These are phyloP conservation scores for Chytridium lagenaria DNA, from an alignment of 371 early-diverging fungal genomes.

Conservation along the genomic window DNA sequence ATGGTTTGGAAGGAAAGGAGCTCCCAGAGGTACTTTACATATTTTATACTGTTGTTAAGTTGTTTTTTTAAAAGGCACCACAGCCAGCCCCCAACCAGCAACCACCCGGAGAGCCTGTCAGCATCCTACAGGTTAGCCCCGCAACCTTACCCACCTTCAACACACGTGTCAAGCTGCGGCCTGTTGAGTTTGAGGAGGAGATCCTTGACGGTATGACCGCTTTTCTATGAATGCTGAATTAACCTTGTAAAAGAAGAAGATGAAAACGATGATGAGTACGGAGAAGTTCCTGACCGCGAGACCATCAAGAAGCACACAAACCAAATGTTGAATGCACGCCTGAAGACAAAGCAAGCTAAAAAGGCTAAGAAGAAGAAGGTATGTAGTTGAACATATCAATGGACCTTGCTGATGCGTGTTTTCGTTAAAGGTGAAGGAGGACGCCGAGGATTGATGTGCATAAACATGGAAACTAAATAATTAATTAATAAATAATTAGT, in stretches of 20 bases:
- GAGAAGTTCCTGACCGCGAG: constrained; percentile 63
- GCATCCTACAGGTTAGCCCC: constrained; percentile 55
- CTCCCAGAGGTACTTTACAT: constrained; percentile 51
- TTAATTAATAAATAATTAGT: neutral
- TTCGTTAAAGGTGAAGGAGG: constrained; percentile 6
- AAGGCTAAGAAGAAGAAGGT: constrained; percentile 58
- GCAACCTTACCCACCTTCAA: constrained; percentile 54
- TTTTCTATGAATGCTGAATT: neutral
- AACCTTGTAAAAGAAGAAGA: constrained; percentile 49
- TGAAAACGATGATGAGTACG: constrained; percentile 59
- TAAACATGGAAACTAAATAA: too few relatives aligned
- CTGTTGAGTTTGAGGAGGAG: constrained; percentile 59
- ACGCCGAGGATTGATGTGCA: neutral
- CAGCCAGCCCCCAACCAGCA: constrained; percentile 43
- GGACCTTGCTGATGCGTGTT: neutral
- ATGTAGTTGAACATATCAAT: neutral
- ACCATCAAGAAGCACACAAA: constrained; percentile 64
- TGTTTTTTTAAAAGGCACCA: constrained; percentile 38
- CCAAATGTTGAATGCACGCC: constrained; percentile 57
- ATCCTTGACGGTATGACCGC: constrained; percentile 23
- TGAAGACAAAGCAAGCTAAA: constrained; percentile 57
- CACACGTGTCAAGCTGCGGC: constrained; percentile 60
- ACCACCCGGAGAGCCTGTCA: constrained; percentile 50
- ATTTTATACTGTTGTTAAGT: too few relatives aligned
- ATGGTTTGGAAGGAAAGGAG: constrained; percentile 54